Base-by-base conservation (phyloP, 2,329 filamentous ascomycete species). In the Cytospora piceae region DNA sequence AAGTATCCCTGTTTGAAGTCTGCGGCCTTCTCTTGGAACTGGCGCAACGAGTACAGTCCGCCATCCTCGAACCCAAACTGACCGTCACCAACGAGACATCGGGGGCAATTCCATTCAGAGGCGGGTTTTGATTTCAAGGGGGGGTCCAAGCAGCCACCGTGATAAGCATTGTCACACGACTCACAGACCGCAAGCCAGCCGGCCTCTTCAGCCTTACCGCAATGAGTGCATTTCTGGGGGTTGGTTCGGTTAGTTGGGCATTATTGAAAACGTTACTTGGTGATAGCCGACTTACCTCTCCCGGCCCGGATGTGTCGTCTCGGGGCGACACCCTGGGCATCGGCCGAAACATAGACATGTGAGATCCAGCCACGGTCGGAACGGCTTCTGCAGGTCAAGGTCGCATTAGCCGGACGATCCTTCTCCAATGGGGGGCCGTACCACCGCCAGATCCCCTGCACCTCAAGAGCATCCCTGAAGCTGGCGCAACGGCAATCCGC, bases 21-120 rank as follows among this genome's bases (percentile, higher is more conserved):
- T 71, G 92, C 92, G 7, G 95, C 95, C 76, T 94, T 97, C 74
- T 97, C 92, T 76, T 99, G 95, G 75, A 99, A 99, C 72, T 96
- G 92, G 73, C 91, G 93, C 31, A 99, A 82, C 0, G 95, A 99
- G 77, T 99, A 99, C 27, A 97, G 85, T 4, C 94, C 94, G 29
- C 95, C 95, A 76, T 99, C 95, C 74, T 98, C 94, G 68, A 99
- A 99, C 0, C 95, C 95, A 73, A 97, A 99, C 70, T 98, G 93
- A 49, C 94, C 94, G 64, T 96, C 96, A 56, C 95, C 95, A 29
- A 99, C 95, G 31, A 99, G 85, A 75, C 95, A 99, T 73, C 93
- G 88, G 0, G 95, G 91, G 71, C 95, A 99, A 75, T 98, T 94
- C 95, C 95, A 99, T 73, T 98, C 95, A 61, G 88, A 85, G 29